Base-by-base conservation (phyloP, 2,329 filamentous ascomycete species). In the Curvularia sp. region DNA sequence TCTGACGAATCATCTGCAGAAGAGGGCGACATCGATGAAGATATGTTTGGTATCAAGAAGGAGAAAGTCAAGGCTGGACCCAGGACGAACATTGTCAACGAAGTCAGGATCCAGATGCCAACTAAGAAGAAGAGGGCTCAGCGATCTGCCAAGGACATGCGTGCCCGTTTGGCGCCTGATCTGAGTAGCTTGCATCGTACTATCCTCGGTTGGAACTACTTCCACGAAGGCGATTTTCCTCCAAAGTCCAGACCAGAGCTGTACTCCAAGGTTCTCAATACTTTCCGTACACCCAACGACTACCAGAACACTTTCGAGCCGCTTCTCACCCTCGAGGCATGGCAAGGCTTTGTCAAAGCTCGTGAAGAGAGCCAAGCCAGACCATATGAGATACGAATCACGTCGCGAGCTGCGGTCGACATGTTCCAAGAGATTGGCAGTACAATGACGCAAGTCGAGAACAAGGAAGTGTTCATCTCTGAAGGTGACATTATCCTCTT, bases 161-260 rank as follows among this genome's bases (percentile, higher is more conserved):
- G 94, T 67, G 94, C 95, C 63, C 89, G 95, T 61, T 83, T 99
- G 59, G 90, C 93, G 30, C 95, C 96, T 7, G 92, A 96, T 65
- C 89, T 99, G 79, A 89, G 92, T 36, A 83, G 87, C 15, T 80
- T 99, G 28, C 95, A 98, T 74, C 89, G 90, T 68, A 89, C 89
- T 18, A 92, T 99, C 49, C 85, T 99, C 3, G 86, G 90, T 55
- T 99, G 95, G 95, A 91, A 99, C 65, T 96, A 96, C 65, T 99
- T 97, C 76, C 91, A 97, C 70, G 82, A 87, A 45, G 92, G 93
- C 27, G 92, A 93, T 70, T 90, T 93, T 58, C 95, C 95, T 5
- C 93, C 95, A 0, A 85, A 83, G 56, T 83, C 84, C 5, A 89
- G 86, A 50, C 87, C 87, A 15, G 87, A 88, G 47, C 83, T 87